Percentiles rank a stretch among this genome's conserved stretches.
These are phyloP conservation scores for Stenogyne calaminthoides DNA, from an alignment of 305 asterid genomes.

Conservation along the genomic window DNA sequence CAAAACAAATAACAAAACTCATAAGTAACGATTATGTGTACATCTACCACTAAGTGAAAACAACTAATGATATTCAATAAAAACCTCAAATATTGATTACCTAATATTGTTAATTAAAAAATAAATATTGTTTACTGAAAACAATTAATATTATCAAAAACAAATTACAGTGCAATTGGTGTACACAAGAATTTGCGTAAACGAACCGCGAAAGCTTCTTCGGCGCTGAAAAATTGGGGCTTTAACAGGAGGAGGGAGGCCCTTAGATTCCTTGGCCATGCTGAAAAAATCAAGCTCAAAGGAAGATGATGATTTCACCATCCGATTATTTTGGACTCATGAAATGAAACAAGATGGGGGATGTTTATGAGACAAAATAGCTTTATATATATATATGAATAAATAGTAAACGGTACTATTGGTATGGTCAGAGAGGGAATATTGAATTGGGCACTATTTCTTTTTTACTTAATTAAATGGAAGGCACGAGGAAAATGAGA, in stretches of 20 bases:
- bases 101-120: no score
- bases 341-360: not conserved
- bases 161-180: no score
- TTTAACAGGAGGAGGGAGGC: conserved; percentile 10
- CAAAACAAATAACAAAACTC: not conserved
- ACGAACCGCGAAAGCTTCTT: conserved; percentile 57
- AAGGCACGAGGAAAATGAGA: conserved; percentile 40
- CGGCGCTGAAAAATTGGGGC: conserved; percentile 36
- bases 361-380: not conserved
- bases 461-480: conserved; percentile 1
- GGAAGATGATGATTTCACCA: conserved; percentile 31
- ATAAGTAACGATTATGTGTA: no score
- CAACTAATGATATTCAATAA: no score
- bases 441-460: not conserved
- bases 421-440: not conserved
- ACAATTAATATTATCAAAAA: no score
- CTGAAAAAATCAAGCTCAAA: conserved; percentile 36
- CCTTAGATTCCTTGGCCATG: conserved; percentile 33
- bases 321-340: not conserved
- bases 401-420: not conserved
- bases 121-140: no score
- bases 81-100: no score
- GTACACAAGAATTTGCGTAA: not conserved
- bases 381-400: not conserved
- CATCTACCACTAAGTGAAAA: no score